A percentile compares a stretch with the other conserved stretches of the same genome.
These are phyloP conservation scores for Lepidium didymum DNA, from an alignment of 345 rosid genomes.

Conservation along the genomic window DNA sequence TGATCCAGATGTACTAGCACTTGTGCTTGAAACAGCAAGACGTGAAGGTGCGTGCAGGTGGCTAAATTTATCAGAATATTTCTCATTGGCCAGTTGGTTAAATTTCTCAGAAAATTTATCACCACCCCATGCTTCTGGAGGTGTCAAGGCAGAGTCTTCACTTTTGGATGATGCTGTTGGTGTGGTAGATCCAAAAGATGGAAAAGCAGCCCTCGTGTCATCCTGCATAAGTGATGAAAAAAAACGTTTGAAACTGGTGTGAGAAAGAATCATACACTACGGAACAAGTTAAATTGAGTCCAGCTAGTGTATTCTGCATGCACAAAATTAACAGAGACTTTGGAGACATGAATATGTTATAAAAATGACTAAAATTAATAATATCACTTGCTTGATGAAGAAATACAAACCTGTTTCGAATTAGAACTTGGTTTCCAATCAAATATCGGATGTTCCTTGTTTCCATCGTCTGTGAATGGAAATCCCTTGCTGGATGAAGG, in stretches of 20 bases:
- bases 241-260: slow-evolving; percentile 7
- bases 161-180: slow-evolving; percentile 58
- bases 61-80: slow-evolving; percentile 49
- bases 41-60: slow-evolving; percentile 58
- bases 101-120: slow-evolving; percentile 72
- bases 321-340: not conserved
- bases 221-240: slow-evolving; percentile 39
- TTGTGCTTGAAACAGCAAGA: slow-evolving; percentile 45
- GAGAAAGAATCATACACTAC: not conserved
- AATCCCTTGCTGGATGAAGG: slow-evolving; percentile 67
- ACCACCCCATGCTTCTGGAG: slow-evolving; percentile 99
- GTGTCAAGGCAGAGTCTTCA: slow-evolving; percentile 74
- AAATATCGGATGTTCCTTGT: slow-evolving; percentile 54
- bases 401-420: slow-evolving; percentile 53
- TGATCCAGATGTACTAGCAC: slow-evolving; percentile 54
- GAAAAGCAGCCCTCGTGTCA: slow-evolving; percentile 41
- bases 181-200: slow-evolving; percentile 50
- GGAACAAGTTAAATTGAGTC: not conserved
- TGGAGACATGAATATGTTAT: not conserved
- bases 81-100: slow-evolving; percentile 52
- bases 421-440: slow-evolving; percentile 77
- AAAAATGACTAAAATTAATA: not conserved
- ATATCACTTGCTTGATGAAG: not conserved
- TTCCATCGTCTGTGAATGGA: slow-evolving; percentile 54
- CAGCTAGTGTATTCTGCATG: not conserved